Evolutionary conservation across 345 rosid species (phyloP).

Genomic region (Eucalyptus cladocalyx): DNA sequence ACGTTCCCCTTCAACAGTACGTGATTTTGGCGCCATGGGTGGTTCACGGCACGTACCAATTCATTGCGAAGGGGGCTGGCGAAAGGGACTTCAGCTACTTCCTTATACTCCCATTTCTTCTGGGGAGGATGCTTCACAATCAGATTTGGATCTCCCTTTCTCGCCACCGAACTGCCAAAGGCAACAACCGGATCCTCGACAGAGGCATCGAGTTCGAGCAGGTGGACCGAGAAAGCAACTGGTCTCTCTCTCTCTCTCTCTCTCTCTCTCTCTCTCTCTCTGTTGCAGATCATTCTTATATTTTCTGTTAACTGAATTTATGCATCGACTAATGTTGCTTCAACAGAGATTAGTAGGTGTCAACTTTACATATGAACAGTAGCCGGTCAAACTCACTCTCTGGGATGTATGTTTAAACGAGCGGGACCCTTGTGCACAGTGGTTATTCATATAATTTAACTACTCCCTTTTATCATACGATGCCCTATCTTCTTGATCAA

Average conservation of each 20-base stretch:
- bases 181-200: slow-evolving; percentile 31
- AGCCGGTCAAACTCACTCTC: not conserved
- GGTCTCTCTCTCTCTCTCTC: slow-evolving; percentile 4
- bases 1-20: slow-evolving; percentile 5
- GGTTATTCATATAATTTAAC: too few relatives aligned
- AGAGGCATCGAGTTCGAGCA: slow-evolving; percentile 50
- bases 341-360: not conserved
- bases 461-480: not conserved
- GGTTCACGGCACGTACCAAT: slow-evolving; percentile 20
- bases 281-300: not conserved
- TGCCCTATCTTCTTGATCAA: not conserved
- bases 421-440: not conserved
- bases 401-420: not conserved
- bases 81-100: slow-evolving; percentile 18
- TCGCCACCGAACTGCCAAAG: slow-evolving; percentile 36
- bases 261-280: too few relatives aligned
- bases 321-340: not conserved
- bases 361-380: not conserved
- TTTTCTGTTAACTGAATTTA: not conserved
- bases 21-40: slow-evolving; percentile 39
- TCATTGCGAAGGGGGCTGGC: not conserved
- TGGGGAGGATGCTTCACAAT: slow-evolving; percentile 35
- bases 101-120: slow-evolving; percentile 6
- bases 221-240: slow-evolving; percentile 45
- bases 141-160: slow-evolving; percentile 38